A percentile compares a stretch with the other conserved stretches of the same genome.
These are phyloP conservation scores for Anisogramma anomala DNA, from an alignment of 2,329 filamentous ascomycete species.

Conservation along the genomic window DNA sequence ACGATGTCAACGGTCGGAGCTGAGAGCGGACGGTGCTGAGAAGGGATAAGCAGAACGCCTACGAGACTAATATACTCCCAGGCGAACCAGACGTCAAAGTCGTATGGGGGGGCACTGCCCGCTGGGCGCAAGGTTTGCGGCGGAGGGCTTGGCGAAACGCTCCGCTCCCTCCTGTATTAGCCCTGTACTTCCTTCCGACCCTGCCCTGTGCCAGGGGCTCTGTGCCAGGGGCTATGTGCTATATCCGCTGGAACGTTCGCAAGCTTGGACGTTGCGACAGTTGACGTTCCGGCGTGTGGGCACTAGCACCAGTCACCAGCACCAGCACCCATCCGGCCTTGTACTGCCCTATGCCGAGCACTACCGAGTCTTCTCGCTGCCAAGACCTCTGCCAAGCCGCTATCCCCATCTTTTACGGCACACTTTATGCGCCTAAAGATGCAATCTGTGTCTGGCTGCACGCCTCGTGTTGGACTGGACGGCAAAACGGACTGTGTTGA, in stretches of 20 bases:
- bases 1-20: not conserved
- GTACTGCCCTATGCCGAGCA: not conserved
- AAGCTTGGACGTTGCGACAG: too few species aligned
- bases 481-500: too few species aligned
- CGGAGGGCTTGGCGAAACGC: conserved; percentile 8
- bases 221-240: too few species aligned
- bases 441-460: too few species aligned
- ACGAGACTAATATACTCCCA: too few species aligned
- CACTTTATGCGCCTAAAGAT: not conserved
- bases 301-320: too few species aligned
- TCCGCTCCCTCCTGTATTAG: not conserved
- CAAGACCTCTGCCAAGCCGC: conserved; percentile 3
- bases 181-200: not conserved
- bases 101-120: conserved; percentile 3
- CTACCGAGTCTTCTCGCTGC: not conserved
- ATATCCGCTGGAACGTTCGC: too few species aligned
- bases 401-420: too few species aligned
- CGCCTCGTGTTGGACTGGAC: too few species aligned
- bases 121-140: conserved; percentile 4
- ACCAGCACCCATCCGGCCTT: not conserved
- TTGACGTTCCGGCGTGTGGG: too few species aligned
- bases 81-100: too few species aligned
- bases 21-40: not conserved
- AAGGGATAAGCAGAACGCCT: too few species aligned
- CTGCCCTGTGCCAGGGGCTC: not conserved